Conservation (phyloP, 2,329 filamentous ascomycete genomes). For the Nemania sp. region DNA sequence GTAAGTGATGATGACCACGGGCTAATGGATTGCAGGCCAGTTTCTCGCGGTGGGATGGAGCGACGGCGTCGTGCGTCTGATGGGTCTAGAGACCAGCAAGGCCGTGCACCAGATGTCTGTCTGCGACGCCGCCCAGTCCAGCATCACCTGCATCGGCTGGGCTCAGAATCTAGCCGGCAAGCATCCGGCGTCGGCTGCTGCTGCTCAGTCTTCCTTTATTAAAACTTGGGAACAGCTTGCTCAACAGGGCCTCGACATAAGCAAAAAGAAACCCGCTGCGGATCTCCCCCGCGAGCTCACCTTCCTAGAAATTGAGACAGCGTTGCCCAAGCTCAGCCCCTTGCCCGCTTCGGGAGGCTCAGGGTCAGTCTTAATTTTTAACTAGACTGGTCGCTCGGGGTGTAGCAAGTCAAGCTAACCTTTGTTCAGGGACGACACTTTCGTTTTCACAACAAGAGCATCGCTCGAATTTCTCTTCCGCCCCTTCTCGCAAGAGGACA, state of each 20-base stretch:
- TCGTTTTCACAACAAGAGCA: slow-evolving; percentile 69
- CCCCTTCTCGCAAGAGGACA: slow-evolving; percentile 62
- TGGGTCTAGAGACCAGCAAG: slow-evolving; percentile 81
- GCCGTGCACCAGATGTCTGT: slow-evolving; percentile 72
- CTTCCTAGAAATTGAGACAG: slow-evolving; percentile 74
- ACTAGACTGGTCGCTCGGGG: slow-evolving; percentile 5
- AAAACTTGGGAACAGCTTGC: slow-evolving; percentile 39
- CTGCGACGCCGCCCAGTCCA: slow-evolving; percentile 47
- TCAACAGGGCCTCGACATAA: slow-evolving; percentile 34
- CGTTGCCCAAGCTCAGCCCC: slow-evolving; percentile 75
- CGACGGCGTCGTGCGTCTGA: slow-evolving; percentile 75
- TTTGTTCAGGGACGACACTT: slow-evolving; percentile 54
- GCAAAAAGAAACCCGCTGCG: slow-evolving; percentile 38
- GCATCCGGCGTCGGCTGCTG: slow-evolving; percentile 22
- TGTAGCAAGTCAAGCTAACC: slow-evolving; percentile 24
- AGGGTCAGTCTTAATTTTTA: too few relatives aligned
- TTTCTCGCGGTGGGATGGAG: slow-evolving; percentile 63
- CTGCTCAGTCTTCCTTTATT: slow-evolving; percentile 22
- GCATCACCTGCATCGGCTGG: slow-evolving; percentile 59
- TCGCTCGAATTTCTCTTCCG: slow-evolving; percentile 73
- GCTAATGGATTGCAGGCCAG: slow-evolving; percentile 1
- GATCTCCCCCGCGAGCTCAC: slow-evolving; percentile 74
- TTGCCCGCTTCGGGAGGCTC: slow-evolving; percentile 66
- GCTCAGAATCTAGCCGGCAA: slow-evolving; percentile 48
- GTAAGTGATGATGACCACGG: not conserved